These are phyloP conservation scores for Mycosphaerella sp. DNA, from an alignment of 2,329 filamentous ascomycete species.

Conservation along the genomic window DNA sequence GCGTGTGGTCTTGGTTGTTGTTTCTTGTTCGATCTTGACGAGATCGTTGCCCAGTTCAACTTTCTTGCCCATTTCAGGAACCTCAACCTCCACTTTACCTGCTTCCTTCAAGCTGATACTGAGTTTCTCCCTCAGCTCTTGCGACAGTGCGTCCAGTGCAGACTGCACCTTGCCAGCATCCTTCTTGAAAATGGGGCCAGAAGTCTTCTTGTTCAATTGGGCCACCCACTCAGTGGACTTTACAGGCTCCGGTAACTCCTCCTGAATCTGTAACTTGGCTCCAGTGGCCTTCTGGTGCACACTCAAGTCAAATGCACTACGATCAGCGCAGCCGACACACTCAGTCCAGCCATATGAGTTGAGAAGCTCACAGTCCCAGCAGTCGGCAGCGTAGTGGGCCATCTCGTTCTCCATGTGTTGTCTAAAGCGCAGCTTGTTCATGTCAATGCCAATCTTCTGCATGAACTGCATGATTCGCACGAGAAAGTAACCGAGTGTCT, in stretches of 20 bases:
- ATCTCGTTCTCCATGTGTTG: slow-evolving; percentile 92
- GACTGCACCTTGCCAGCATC: slow-evolving; percentile 79
- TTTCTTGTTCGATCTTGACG: slow-evolving; percentile 76
- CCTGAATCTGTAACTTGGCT: slow-evolving; percentile 74
- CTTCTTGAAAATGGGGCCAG: slow-evolving; percentile 92
- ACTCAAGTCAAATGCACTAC: slow-evolving; percentile 87
- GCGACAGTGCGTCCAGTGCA: slow-evolving; percentile 66
- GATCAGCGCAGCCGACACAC: slow-evolving; percentile 93
- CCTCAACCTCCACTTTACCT: slow-evolving; percentile 71
- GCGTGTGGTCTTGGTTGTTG: slow-evolving; percentile 71
- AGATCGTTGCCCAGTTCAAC: slow-evolving; percentile 74
- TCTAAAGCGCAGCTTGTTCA: slow-evolving; percentile 84
- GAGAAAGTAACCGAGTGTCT: slow-evolving; percentile 96
- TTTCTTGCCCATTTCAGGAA: slow-evolving; percentile 62
- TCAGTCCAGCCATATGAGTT: slow-evolving; percentile 97
- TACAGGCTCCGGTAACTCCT: slow-evolving; percentile 70
- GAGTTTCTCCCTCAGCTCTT: slow-evolving; percentile 74
- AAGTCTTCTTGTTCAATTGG: slow-evolving; percentile 89
- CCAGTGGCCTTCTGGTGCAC: slow-evolving; percentile 93
- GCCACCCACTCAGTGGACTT: slow-evolving; percentile 81
- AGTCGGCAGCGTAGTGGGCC: slow-evolving; percentile 94
- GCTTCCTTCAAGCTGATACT: slow-evolving; percentile 64
- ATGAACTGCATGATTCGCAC: slow-evolving; percentile 91
- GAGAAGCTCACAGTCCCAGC: slow-evolving; percentile 92
- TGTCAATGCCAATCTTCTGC: slow-evolving; percentile 77